A percentile compares a stretch with the other conserved stretches of the same genome.
Evolutionary conservation across 371 early-diverging fungal species (phyloP).

Genomic region (Cokeromyces recurvatus): DNA sequence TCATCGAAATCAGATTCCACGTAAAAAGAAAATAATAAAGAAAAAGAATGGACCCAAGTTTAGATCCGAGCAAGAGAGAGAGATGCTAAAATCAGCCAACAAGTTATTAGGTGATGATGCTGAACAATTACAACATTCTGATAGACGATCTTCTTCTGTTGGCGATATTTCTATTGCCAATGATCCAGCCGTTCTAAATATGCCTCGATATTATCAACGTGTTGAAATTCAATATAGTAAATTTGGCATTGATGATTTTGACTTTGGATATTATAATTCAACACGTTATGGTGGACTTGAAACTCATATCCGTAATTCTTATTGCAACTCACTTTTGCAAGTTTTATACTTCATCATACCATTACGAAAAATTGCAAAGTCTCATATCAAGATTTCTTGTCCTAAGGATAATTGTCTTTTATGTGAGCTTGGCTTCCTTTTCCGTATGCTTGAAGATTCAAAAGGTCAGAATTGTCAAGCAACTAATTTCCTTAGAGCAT

Average conservation of each 20-base stretch:
- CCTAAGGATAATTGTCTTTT: constrained; percentile 72
- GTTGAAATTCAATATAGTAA: constrained; percentile 82
- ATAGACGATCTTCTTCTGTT: constrained; percentile 35
- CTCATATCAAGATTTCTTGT: constrained; percentile 72
- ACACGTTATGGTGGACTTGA: constrained; percentile 86
- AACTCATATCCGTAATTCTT: constrained; percentile 84
- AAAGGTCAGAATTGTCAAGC: constrained; percentile 94
- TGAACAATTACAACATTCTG: background rate
- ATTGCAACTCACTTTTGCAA: constrained; percentile 88
- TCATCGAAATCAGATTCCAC: constrained; percentile 73
- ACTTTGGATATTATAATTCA: constrained; percentile 90
- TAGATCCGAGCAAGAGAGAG: constrained; percentile 78
- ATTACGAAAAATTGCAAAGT: constrained; percentile 63
- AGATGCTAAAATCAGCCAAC: constrained; percentile 44
- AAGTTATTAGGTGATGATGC: constrained; percentile 24
- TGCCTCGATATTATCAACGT: constrained; percentile 70
- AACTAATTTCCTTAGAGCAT: constrained; percentile 79
- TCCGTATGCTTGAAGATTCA: constrained; percentile 86
- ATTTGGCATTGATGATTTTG: constrained; percentile 97
- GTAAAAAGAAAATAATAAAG: constrained; percentile 31
- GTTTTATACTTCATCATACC: constrained; percentile 69
- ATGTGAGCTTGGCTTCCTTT: constrained; percentile 91
- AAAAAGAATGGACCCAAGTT: constrained; percentile 74
- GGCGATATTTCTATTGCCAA: constrained; percentile 16
- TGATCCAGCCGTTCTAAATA: constrained; percentile 38